Evolutionary conservation across 768 basidiomycete genomes (phyloP).

Genomic region (Phaeotremella skinneri): DNA sequence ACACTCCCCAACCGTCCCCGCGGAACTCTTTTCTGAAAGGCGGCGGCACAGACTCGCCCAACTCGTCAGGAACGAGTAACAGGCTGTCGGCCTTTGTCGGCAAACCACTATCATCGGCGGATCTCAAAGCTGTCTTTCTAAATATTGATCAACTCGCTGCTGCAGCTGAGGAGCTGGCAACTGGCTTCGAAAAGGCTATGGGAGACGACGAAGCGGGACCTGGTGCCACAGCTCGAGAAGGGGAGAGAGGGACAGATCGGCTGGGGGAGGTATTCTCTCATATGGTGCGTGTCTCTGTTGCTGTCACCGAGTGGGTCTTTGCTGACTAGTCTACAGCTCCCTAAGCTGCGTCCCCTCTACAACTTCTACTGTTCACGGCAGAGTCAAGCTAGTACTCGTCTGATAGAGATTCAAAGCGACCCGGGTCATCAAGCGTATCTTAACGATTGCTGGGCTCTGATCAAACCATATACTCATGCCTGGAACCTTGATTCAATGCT

Average conservation of each 20-base stretch:
- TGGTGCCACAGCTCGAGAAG: conserved; percentile 19
- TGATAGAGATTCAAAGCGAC: conserved; percentile 45
- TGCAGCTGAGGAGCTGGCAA: conserved; percentile 48
- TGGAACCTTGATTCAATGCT: conserved; percentile 54
- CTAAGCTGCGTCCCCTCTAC: conserved; percentile 47
- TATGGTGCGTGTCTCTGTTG: conserved; percentile 30
- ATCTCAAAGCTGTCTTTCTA: conserved; percentile 49
- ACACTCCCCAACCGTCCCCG: conserved; percentile 24
- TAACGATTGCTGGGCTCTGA: conserved; percentile 49
- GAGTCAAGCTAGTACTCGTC: conserved; percentile 42
- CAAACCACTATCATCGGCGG: conserved; percentile 39
- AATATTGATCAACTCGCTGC: conserved; percentile 50
- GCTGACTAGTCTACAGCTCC: conserved; percentile 23
- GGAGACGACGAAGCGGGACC: conserved; percentile 36
- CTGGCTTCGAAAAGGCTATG: conserved; percentile 42
- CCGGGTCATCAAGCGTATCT: conserved; percentile 37
- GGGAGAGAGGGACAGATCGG: conserved; percentile 34
- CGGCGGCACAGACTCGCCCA: not conserved
- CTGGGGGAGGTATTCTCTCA: conserved; percentile 47
- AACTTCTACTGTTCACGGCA: conserved; percentile 50
- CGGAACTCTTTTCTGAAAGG: conserved; percentile 11
- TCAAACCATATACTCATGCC: conserved; percentile 50
- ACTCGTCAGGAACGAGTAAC: not conserved
- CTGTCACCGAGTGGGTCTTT: not conserved
- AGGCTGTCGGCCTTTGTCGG: conserved; percentile 21